Evolutionary conservation across 768 basidiomycete genomes (phyloP).

Genomic region (Dentipellis fragilis): DNA sequence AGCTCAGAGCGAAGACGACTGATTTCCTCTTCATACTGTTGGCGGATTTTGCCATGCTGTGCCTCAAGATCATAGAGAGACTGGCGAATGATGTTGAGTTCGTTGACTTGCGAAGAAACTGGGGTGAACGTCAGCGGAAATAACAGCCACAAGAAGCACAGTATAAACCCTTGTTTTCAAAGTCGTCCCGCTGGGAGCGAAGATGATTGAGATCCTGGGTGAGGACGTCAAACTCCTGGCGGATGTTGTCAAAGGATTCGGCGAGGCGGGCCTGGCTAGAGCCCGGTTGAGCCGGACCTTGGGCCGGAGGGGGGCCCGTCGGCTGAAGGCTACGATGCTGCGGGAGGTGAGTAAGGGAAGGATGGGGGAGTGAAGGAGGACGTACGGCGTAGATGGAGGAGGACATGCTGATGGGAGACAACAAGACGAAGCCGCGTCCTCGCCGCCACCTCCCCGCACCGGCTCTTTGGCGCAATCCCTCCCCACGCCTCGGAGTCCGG

Average conservation of each 20-base stretch:
- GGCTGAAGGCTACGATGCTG: slow-evolving; percentile 35
- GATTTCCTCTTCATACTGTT: slow-evolving; percentile 83
- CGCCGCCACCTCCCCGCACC: no score
- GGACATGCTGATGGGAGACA: slow-evolving; percentile 16
- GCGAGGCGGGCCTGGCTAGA: slow-evolving; percentile 39
- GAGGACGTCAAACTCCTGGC: slow-evolving; percentile 76
- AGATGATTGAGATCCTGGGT: slow-evolving; percentile 55
- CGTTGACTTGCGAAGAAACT: slow-evolving; percentile 81
- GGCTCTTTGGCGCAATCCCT: no score
- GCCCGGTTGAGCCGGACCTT: slow-evolving; percentile 17
- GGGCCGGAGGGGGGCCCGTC: slow-evolving; percentile 27
- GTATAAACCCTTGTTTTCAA: slow-evolving; percentile 74
- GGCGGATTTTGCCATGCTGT: slow-evolving; percentile 76
- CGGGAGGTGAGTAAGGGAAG: not conserved
- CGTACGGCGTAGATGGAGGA: slow-evolving; percentile 21
- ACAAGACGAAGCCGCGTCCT: not conserved
- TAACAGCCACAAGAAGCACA: not conserved
- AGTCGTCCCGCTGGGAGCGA: slow-evolving; percentile 79
- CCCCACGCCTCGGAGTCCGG: no score
- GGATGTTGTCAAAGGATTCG: slow-evolving; percentile 73
- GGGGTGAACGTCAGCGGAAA: slow-evolving; percentile 5
- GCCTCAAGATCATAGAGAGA: slow-evolving; percentile 87
- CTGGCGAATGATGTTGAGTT: slow-evolving; percentile 83
- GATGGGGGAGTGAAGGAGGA: slow-evolving; percentile 1
- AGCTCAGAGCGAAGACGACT: slow-evolving; percentile 60